These are phyloP conservation scores for Leccinum ponderosum DNA, from an alignment of 1,284 basidiomycete species.

Conservation along the genomic window DNA sequence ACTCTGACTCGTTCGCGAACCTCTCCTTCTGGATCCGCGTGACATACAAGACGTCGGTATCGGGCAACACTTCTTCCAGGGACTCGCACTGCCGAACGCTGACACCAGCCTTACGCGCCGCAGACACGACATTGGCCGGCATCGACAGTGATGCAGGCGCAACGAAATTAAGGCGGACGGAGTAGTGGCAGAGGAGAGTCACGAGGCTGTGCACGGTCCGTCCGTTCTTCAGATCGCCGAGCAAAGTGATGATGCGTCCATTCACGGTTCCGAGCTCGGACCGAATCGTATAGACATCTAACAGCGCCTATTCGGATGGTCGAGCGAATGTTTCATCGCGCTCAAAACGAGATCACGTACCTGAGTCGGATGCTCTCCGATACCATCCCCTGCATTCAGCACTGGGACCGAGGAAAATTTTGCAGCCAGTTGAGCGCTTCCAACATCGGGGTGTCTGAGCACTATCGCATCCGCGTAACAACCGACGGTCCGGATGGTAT, in stretches of 20 bases:
- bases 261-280: conserved; percentile 98
- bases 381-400: conserved; percentile 96
- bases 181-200: conserved; percentile 89
- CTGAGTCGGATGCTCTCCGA: conserved; percentile 98
- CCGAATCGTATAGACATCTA: conserved; percentile 97
- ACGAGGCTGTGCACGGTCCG: conserved; percentile 97
- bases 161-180: conserved; percentile 95
- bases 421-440: conserved; percentile 88
- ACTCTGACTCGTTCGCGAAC: conserved; percentile 82
- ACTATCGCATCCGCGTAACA: conserved; percentile 97
- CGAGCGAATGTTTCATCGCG: neutral
- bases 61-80: conserved; percentile 86
- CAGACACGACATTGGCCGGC: conserved; percentile 85
- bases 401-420: conserved; percentile 96
- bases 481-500: conserved; percentile 93
- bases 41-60: conserved; percentile 98
- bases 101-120: conserved; percentile 82
- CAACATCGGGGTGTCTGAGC: conserved; percentile 92
- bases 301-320: conserved; percentile 59
- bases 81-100: conserved; percentile 80
- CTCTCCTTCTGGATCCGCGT: conserved; percentile 97
- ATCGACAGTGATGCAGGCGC: conserved; percentile 89
- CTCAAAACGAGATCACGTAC: conserved; percentile 39
- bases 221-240: conserved; percentile 98
- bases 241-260: conserved; percentile 90